Conservation (phyloP, 352 stramenopile species). For the Proteromonas lacertae region DNA sequence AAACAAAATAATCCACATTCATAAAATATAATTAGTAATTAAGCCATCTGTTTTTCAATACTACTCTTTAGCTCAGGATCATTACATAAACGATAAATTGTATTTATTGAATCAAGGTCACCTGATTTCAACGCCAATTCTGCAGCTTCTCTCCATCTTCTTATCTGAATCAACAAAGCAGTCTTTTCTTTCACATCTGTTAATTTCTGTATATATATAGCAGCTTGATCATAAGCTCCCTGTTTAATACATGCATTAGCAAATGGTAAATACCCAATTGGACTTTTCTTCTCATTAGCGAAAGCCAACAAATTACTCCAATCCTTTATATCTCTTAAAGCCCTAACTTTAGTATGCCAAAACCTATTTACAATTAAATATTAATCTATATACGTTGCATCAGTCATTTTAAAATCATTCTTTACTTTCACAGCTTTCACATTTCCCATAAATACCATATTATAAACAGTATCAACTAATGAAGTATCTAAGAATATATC, state of each 20-base stretch:
- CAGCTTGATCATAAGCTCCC: no score
- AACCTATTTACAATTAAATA: constrained; percentile 46
- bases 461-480: constrained; percentile 37
- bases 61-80: no score
- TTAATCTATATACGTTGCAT: neutral
- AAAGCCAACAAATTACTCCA: constrained; percentile 27
- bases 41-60: no score
- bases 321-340: constrained; percentile 24
- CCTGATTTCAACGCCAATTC: no score
- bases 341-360: constrained; percentile 15
- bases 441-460: constrained; percentile 14
- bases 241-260: constrained; percentile 9
- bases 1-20: no score
- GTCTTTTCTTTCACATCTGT: no score
- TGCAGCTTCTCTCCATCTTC: no score
- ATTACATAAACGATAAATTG: no score
- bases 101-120: no score
- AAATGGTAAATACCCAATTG: constrained; percentile 13
- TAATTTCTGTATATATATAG: no score
- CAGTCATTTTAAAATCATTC: neutral
- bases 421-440: neutral
- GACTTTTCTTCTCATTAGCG: constrained; percentile 9
- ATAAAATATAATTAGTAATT: no score
- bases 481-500: constrained; percentile 16
- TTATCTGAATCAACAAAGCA: no score